Percentiles rank a stretch among this genome's conserved stretches.
Conservation (phyloP, 202 grass and related monocot species). For the Cymbopogon flexuosus region DNA sequence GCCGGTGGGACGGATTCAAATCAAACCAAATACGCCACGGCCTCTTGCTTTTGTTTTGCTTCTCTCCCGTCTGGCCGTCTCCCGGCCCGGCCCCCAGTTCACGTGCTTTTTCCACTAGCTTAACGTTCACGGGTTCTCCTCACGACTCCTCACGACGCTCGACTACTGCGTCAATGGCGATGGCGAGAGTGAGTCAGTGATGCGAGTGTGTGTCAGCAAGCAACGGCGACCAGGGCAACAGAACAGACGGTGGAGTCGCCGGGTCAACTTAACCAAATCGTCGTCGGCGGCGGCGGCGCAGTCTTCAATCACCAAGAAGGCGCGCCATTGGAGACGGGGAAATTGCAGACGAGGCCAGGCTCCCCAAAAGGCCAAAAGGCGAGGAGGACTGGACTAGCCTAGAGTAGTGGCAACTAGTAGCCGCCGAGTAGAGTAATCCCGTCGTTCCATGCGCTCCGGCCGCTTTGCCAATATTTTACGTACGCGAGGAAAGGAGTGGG, state of each 20-base stretch:
- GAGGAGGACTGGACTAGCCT: neutral
- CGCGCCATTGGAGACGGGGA: neutral
- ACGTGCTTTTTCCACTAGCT: neutral
- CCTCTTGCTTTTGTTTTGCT: neutral
- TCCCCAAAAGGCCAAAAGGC: neutral
- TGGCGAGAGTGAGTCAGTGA: no score
- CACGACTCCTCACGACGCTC: no score
- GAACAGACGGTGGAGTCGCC: neutral
- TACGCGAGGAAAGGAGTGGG: neutral
- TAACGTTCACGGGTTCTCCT: neutral
- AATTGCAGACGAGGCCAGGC: neutral
- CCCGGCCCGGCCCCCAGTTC: neutral
- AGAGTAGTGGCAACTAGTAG: neutral
- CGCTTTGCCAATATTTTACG: neutral
- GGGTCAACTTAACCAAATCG: constrained; percentile 18
- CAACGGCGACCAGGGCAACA: neutral
- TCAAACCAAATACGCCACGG: neutral
- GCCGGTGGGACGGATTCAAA: no score
- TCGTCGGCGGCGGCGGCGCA: neutral
- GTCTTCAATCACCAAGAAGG: neutral
- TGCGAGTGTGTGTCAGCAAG: neutral
- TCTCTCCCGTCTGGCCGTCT: neutral
- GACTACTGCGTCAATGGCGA: no score
- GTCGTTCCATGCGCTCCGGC: neutral
- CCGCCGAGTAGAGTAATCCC: neutral